Conservation (phyloP, 1,284 basidiomycete species). For the Agroathelia rolfsii region DNA sequence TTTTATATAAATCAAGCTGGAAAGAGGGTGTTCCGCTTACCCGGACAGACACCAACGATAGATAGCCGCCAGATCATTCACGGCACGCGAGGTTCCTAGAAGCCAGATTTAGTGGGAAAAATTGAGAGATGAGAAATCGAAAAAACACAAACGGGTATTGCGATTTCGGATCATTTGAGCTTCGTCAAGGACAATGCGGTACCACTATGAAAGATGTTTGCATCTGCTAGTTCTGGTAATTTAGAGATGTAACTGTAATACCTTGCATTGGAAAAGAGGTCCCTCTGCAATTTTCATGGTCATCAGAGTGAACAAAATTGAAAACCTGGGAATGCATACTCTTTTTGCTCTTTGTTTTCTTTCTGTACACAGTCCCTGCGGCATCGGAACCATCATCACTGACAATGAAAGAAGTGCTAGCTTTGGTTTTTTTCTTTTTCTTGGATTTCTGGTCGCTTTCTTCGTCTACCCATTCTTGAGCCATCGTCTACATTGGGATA, state of each 20-base stretch:
- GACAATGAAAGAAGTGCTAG: conserved; percentile 29
- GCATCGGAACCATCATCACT: conserved; percentile 28
- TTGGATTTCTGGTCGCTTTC: conserved; percentile 34
- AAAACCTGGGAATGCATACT: conserved; percentile 13
- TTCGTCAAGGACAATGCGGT: conserved; percentile 44
- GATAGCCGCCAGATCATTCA: conserved; percentile 30
- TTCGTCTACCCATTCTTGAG: conserved; percentile 45
- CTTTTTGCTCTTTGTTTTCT: conserved; percentile 19
- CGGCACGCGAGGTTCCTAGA: conserved; percentile 36
- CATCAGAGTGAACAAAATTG: conserved; percentile 2
- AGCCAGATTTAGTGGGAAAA: conserved; percentile 3
- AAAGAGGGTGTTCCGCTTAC: conserved; percentile 18
- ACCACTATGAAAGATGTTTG: conserved; percentile 26
- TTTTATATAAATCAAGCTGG: conserved; percentile 3
- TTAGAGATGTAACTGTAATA: conserved; percentile 19
- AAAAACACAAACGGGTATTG: conserved; percentile 29
- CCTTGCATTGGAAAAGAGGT: conserved; percentile 37
- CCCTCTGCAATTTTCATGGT: conserved; percentile 22
- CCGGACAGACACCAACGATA: conserved; percentile 50
- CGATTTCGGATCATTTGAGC: conserved; percentile 46
- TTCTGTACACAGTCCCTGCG: conserved; percentile 7
- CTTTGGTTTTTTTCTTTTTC: conserved; percentile 29
- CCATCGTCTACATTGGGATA: conserved; percentile 32
- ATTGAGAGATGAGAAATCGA: conserved; percentile 3
- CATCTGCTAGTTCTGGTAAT: conserved; percentile 1